Base-by-base conservation (phyloP, 345 rosid genomes). In the Conringia planisiliqua region DNA sequence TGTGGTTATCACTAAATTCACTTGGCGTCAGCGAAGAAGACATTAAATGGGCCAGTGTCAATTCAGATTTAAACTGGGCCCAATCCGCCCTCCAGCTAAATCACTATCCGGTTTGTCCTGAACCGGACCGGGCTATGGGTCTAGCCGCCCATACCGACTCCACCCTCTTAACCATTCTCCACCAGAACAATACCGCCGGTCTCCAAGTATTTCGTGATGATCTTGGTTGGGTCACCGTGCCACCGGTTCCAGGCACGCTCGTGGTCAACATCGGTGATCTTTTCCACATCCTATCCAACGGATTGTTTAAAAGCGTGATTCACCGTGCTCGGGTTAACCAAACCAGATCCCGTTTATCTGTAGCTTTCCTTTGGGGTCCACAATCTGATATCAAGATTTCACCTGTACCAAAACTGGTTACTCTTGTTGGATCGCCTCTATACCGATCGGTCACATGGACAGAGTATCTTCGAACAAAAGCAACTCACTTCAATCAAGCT, bases 111-210 rank as follows among this genome's bases (percentile, higher is more conserved):
- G 66, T 75, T 14, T 93, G 97, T 72, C 98, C 96, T 1, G 77
- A 91, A 40, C 98, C 97, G 0, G 72, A 77, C 44, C 79, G 75
- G 30, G 90, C 86, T 40, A 80, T 88, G 92, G 98, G 98, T 46
- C 78, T 93, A 67, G 96, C 96, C n/a, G 88, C 97, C 1, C 98
- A 93, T 79, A 93, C 93, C 7, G 98, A 93, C 82, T 83, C 93
- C 1, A 86, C 88, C 4, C 76, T 90, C 43, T 7, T 93, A 36
- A 93, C 98, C 18, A 79, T 93, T 61, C 79, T 93, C 8, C 84
- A 89, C 76, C 97, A 90, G 59, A 84, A 63, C 74, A 36, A 70
- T 58, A 64, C 68, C 11, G 79, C 74, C 7, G 95, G 98, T 18
- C 85, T 92, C 57, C 91, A 92, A 57, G 75, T 90, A 12, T 81